These are phyloP conservation scores for Lasiodiplodia hormozganensis DNA, from an alignment of 2,329 filamentous ascomycete genomes.

Conservation along the genomic window DNA sequence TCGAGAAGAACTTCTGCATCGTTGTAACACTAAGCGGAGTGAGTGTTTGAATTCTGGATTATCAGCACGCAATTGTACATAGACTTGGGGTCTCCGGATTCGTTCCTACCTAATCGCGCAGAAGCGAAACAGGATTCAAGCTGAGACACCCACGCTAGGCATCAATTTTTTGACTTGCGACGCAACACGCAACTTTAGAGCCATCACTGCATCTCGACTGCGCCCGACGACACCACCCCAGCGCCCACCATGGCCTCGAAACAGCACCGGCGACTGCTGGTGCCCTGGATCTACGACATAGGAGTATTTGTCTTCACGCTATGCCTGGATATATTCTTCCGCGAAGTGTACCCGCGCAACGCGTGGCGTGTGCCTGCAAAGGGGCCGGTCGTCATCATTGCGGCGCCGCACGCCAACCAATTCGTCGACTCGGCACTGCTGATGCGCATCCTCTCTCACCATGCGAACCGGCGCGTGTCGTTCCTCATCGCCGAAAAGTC, in stretches of 20 bases:
- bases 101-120: not conserved
- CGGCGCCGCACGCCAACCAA: slow-evolving; percentile 30
- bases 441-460: slow-evolving; percentile 26
- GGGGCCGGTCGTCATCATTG: slow-evolving; percentile 27
- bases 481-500: slow-evolving; percentile 30
- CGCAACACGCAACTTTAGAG: not conserved
- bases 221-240: not conserved
- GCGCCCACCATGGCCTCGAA: not conserved
- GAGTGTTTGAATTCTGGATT: not conserved
- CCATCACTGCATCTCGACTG: not conserved
- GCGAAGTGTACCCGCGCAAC: slow-evolving; percentile 27
- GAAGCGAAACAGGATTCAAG: not conserved
- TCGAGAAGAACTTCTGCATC: too few species aligned
- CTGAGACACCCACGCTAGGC: not conserved
- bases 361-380: slow-evolving; percentile 16
- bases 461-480: slow-evolving; percentile 20
- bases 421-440: slow-evolving; percentile 29
- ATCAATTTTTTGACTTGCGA: not conserved
- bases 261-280: slow-evolving; percentile 16
- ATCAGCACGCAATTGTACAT: not conserved
- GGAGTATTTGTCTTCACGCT: slow-evolving; percentile 24
- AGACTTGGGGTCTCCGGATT: not conserved
- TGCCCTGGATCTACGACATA: slow-evolving; percentile 29
- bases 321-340: slow-evolving; percentile 31
- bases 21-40: too few species aligned